Percentiles rank a stretch among this genome's conserved stretches.
Conservation (phyloP, 805 yeast genomes). For the Candida xiaguanensis region DNA sequence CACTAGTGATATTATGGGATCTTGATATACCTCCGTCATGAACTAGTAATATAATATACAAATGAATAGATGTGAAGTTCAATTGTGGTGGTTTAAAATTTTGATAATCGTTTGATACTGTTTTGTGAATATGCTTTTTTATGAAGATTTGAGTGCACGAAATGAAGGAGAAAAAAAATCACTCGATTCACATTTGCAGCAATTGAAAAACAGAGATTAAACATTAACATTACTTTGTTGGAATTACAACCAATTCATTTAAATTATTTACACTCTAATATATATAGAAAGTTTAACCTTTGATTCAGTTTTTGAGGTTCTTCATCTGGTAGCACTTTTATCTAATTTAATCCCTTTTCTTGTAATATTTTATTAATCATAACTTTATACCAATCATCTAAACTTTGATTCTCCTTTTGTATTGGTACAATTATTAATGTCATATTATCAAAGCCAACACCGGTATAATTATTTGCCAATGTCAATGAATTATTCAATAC, state of each 20-base stretch:
- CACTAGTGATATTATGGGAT: conserved; percentile 45
- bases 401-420: conserved; percentile 39
- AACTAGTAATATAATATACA: background rate
- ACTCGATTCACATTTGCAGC: conserved; percentile 4
- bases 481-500: conserved; percentile 63
- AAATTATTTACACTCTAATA: too few species aligned
- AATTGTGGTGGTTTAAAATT: background rate
- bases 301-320: too few species aligned
- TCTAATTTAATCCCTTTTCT: conserved; percentile 18
- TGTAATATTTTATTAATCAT: conserved; percentile 41
- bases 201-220: background rate
- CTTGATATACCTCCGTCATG: conserved; percentile 34
- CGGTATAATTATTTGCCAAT: conserved; percentile 70
- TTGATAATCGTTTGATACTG: background rate
- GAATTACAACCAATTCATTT: too few species aligned
- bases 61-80: background rate
- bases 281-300: too few species aligned
- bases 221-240: background rate
- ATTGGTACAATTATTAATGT: conserved; percentile 66
- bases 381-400: conserved; percentile 56
- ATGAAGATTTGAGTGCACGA: background rate
- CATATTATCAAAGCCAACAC: conserved; percentile 83
- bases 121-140: background rate
- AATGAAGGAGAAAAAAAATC: background rate
- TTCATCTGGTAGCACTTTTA: background rate